A percentile compares a stretch with the other conserved stretches of the same genome.
Conservation (phyloP, 225 moss, liverwort and hornwort species). For the Pleurozium schreberi region DNA sequence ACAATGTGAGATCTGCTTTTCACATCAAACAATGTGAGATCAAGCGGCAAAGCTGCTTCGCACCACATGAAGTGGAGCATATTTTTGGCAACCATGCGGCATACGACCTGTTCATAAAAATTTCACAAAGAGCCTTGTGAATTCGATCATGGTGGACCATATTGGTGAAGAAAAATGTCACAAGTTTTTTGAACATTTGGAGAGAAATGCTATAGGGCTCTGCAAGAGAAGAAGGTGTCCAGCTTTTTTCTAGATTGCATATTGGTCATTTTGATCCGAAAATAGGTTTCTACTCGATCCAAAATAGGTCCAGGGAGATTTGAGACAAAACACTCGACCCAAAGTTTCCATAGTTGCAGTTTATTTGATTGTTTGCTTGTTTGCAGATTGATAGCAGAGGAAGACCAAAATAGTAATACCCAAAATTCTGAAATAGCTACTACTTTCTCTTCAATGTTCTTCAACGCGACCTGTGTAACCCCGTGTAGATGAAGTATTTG, state of each 20-base stretch:
- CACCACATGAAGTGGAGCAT: neutral
- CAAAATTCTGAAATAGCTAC: no score
- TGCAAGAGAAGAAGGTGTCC: neutral
- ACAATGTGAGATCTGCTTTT: neutral
- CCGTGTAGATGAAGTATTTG: no score
- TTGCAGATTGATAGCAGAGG: no score
- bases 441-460: no score
- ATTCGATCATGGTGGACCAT: neutral
- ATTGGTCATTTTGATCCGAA: neutral
- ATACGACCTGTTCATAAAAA: neutral
- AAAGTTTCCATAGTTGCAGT: no score
- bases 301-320: fast-evolving
- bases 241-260: neutral
- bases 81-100: neutral
- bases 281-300: neutral
- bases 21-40: neutral
- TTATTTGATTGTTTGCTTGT: no score
- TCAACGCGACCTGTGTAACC: no score
- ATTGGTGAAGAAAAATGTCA: neutral
- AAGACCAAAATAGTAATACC: no score
- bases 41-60: neutral
- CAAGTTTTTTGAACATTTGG: neutral
- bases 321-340: no score
- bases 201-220: neutral
- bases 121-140: neutral